Base-by-base conservation (phyloP, 2,329 filamentous ascomycete genomes). In the Aureobasidium subglaciale region DNA sequence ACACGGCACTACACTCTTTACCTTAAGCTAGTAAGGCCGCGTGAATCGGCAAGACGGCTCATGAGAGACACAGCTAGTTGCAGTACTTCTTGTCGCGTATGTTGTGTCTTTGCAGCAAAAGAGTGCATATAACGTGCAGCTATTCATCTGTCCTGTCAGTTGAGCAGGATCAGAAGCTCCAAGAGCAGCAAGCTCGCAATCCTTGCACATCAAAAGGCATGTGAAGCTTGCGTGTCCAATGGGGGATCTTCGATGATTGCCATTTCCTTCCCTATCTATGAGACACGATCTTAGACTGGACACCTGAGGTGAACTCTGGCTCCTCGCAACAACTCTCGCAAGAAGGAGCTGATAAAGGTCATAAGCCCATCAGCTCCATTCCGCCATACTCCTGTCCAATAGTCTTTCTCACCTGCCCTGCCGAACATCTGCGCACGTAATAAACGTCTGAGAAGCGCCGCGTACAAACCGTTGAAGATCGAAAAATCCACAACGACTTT, bases 391-490 rank as follows among this genome's bases (percentile, higher is more conserved):
- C 22, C 24, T 25, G 16, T 29, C 15, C 24, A 13, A 16, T 30
- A 29, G 25, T 30, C n/a, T 46, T 25, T 42, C 16, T 35, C 32
- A 35, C 9, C 43, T 32, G 16, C 25, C n/a, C 41, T 16, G n/a
- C 41, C 41, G 41, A 30, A 29, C 41, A 27, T 45, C 25, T 45
- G 41, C 41, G 40, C 40, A 27, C 41, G 41, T 45, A 45, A 30
- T 10, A 45, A 45, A 45, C 41, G 40, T 40, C 20, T 24, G 8
- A 11, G n/a, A 22, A 22, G 24, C 16, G 22, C 24, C 20, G 22
- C 11, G 15, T 27, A 27, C 18, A 40, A 15, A 40, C 37, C 18
- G 18, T 24, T 22, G 18, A 29, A 18, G 25, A 30, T 18, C n/a
- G 24, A 29, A 6, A 16, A 18, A n/a, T 30, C 29, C 13, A 8